Conservation (phyloP, 1,139 yeast species). For the Wickerhamomyces sp. region DNA sequence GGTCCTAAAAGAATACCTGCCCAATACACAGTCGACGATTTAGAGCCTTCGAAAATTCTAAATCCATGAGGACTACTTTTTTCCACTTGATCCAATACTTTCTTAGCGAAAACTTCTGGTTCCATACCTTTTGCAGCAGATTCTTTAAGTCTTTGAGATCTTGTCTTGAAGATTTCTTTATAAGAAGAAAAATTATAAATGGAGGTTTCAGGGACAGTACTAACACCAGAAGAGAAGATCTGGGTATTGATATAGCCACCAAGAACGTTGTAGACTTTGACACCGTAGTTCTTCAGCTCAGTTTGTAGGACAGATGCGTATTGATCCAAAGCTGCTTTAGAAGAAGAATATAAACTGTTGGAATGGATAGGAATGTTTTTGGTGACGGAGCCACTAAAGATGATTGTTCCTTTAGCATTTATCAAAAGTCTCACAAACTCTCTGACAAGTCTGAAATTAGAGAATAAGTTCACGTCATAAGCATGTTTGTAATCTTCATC, state of each 20-base stretch:
- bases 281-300: constrained; percentile 61
- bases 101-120: constrained; percentile 20
- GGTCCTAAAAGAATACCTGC: constrained; percentile 7
- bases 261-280: constrained; percentile 53
- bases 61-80: constrained; percentile 13
- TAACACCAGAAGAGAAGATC: constrained; percentile 39
- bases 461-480: constrained; percentile 58
- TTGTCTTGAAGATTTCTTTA: constrained; percentile 34
- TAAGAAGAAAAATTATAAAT: constrained; percentile 41
- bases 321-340: constrained; percentile 63
- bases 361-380: constrained; percentile 60
- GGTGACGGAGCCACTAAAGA: constrained; percentile 61
- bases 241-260: constrained; percentile 60
- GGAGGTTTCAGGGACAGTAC: constrained; percentile 39
- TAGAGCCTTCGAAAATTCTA: constrained; percentile 21
- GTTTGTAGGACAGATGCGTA: constrained; percentile 50
- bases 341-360: constrained; percentile 50
- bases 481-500: constrained; percentile 45
- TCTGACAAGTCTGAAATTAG: constrained; percentile 51
- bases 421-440: constrained; percentile 51
- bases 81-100: constrained; percentile 19
- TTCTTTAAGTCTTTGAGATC: constrained; percentile 46
- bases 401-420: constrained; percentile 56
- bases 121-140: constrained; percentile 37
- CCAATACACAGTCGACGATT: constrained; percentile 10